Conservation (phyloP, 306 rosid genomes). For the Sechiopsis laciniata region DNA sequence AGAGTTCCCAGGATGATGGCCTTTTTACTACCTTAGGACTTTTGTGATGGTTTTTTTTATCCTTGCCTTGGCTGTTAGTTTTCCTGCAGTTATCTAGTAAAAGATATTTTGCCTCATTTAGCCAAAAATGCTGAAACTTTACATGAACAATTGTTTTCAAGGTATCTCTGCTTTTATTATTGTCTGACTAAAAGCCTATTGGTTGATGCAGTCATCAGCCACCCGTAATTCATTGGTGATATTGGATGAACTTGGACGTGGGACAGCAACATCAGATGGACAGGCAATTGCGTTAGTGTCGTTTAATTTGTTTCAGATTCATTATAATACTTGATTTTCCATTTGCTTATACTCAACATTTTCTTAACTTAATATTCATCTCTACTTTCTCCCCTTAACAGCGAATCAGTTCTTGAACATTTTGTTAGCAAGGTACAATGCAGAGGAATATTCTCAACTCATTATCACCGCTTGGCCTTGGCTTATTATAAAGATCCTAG, state of each 20-base stretch:
- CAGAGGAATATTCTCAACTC: conserved; percentile 86
- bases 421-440: conserved; percentile 72
- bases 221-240: conserved; percentile 73
- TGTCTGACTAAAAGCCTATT: conserved; percentile 14
- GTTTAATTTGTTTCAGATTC: conserved; percentile 20
- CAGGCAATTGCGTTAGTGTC: conserved; percentile 92
- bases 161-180: conserved; percentile 5
- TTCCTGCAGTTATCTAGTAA: not conserved
- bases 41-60: conserved; percentile 2
- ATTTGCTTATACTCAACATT: conserved; percentile 9
- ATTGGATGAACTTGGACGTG: conserved; percentile 97
- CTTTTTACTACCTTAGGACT: not conserved
- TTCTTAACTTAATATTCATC: conserved; percentile 20
- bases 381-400: conserved; percentile 34
- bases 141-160: not conserved
- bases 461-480: conserved; percentile 75
- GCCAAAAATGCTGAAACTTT: conserved; percentile 4
- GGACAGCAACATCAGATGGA: conserved; percentile 96
- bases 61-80: not conserved
- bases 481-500: conserved; percentile 54
- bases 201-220: conserved; percentile 64
- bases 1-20: not conserved
- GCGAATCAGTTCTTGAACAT: conserved; percentile 57
- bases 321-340: conserved; percentile 16
- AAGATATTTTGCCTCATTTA: not conserved